Conservation (phyloP, 176 grass and related monocot species). For the Puya raimondii region DNA sequence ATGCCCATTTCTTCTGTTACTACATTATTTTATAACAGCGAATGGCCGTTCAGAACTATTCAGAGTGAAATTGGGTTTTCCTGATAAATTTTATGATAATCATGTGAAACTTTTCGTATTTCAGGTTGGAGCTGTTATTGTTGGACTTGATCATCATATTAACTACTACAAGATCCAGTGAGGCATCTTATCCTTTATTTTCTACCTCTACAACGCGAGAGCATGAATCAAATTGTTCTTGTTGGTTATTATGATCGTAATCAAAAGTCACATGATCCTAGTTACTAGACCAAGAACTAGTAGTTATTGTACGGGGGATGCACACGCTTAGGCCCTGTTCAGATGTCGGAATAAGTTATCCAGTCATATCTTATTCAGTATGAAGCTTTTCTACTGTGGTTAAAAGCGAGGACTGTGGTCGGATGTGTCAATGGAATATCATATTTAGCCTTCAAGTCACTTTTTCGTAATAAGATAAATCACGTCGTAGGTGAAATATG, state of each 20-base stretch:
- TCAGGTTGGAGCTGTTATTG: constrained; percentile 86
- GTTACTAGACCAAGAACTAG: background rate
- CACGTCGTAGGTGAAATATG: no score
- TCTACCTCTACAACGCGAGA: constrained; percentile 11
- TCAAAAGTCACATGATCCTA: background rate
- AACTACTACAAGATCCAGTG: constrained; percentile 97
- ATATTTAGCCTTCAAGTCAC: no score
- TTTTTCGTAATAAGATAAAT: no score
- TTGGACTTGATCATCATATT: constrained; percentile 94
- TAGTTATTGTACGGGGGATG: background rate
- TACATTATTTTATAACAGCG: background rate
- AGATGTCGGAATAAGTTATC: no score
- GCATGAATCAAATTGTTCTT: background rate
- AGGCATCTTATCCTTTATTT: constrained; percentile 20
- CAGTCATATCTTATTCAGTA: no score
- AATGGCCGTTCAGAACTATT: background rate
- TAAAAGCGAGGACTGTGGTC: no score
- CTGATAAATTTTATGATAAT: background rate
- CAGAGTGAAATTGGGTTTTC: background rate
- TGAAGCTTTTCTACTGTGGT: no score
- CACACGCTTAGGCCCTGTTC: no score
- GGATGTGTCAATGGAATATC: no score
- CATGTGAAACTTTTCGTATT: constrained; percentile 30
- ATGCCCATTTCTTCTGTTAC: background rate
- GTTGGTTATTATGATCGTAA: background rate